Percentiles rank a stretch among this genome's conserved stretches.
These are phyloP conservation scores for Colletotrichum simmondsii DNA, from an alignment of 2,329 filamentous ascomycete species.

Conservation along the genomic window DNA sequence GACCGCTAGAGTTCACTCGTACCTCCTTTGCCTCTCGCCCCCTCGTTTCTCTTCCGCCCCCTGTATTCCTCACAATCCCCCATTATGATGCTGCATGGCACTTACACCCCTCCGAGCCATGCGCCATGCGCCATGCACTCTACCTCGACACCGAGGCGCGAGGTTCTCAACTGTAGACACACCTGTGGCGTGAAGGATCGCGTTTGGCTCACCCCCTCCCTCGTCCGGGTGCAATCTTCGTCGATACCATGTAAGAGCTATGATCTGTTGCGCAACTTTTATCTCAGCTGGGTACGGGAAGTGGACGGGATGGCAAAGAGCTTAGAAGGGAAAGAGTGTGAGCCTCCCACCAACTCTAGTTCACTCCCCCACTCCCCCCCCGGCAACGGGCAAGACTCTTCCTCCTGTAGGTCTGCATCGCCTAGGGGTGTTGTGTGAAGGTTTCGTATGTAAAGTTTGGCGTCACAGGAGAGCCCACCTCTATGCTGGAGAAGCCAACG, in stretches of 20 bases:
- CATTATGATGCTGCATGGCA: neutral
- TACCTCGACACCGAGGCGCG: slow-evolving; percentile 26
- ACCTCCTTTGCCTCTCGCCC: neutral
- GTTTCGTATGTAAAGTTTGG: neutral
- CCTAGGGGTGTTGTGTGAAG: neutral
- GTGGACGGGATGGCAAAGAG: neutral
- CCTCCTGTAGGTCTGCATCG: slow-evolving; percentile 7
- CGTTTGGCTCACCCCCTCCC: neutral
- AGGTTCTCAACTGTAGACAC: neutral
- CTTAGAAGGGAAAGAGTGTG: neutral
- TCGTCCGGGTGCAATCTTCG: neutral
- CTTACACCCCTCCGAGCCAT: neutral
- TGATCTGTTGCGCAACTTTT: neutral
- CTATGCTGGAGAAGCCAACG: neutral
- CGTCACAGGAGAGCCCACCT: neutral
- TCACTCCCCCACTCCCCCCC: neutral
- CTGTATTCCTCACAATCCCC: neutral
- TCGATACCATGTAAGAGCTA: neutral
- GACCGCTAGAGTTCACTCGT: neutral
- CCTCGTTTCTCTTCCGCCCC: too few relatives aligned
- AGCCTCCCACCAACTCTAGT: neutral
- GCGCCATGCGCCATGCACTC: neutral
- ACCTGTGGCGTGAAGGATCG: slow-evolving; percentile 16
- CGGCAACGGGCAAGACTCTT: neutral
- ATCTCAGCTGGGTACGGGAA: slow-evolving; percentile 24